Evolutionary conservation across 257 asterid species (phyloP).

Genomic region (Datura wrightii): DNA sequence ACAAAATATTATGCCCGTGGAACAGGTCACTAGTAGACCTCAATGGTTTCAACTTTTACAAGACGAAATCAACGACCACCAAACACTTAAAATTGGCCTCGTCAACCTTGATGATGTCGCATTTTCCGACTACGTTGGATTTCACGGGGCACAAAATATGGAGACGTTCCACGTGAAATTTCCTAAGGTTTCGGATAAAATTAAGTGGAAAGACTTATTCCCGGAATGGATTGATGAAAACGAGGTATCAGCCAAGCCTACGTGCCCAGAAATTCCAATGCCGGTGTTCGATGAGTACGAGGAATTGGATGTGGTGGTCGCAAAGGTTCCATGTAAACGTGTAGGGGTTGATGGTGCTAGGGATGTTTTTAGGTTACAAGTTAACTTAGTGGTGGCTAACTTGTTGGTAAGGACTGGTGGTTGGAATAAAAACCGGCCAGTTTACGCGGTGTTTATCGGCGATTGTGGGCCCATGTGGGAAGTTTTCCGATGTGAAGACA

Average conservation of each 20-base stretch:
- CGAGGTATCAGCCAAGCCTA: background rate
- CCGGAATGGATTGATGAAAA: slow-evolving; percentile 62
- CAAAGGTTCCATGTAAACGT: slow-evolving; percentile 53
- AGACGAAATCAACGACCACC: slow-evolving; percentile 2
- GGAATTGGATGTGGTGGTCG: slow-evolving; percentile 63
- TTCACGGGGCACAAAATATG: background rate
- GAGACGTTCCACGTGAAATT: slow-evolving; percentile 42
- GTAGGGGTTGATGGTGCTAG: slow-evolving; percentile 44
- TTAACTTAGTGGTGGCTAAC: slow-evolving; percentile 74
- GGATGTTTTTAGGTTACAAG: slow-evolving; percentile 76
- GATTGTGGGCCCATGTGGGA: slow-evolving; percentile 75
- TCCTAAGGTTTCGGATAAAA: slow-evolving; percentile 35
- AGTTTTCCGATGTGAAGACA: slow-evolving; percentile 76
- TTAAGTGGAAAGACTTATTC: slow-evolving; percentile 62
- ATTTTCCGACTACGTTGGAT: background rate
- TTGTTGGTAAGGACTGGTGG: slow-evolving; percentile 63
- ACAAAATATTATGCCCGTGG: background rate
- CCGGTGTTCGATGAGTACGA: slow-evolving; percentile 51
- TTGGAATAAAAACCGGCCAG: slow-evolving; percentile 34
- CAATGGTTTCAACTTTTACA: slow-evolving; percentile 37
- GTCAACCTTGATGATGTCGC: slow-evolving; percentile 36
- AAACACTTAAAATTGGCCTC: slow-evolving; percentile 40
- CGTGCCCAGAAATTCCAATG: slow-evolving; percentile 71
- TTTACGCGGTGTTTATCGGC: slow-evolving; percentile 67
- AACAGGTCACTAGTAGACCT: slow-evolving; percentile 22